phyloP scores from a whole-genome alignment of 768 basidiomycete species.

The Lactarius sanguifluus region DNA sequence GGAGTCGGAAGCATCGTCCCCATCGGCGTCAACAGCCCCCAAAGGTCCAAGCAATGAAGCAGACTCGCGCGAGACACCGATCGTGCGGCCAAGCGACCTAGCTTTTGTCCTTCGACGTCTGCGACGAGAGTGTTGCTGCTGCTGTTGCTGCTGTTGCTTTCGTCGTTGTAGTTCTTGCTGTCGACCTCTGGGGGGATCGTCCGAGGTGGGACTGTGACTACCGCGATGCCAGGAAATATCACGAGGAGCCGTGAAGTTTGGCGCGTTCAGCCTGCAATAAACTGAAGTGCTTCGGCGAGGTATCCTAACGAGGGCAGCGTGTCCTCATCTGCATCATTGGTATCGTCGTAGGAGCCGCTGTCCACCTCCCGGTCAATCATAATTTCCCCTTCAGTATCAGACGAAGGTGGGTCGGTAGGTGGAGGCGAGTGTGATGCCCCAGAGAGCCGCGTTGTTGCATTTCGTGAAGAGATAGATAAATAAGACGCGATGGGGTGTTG shows the following conservation, averaged over 20 bases:
- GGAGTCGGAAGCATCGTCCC: conserved; percentile 32
- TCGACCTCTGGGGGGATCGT: conserved; percentile 20
- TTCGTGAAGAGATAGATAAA: conserved; percentile 41
- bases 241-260: conserved; percentile 49
- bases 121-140: conserved; percentile 34
- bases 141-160: not conserved
- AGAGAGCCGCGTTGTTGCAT: conserved; percentile 21
- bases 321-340: conserved; percentile 34
- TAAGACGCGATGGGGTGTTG: conserved; percentile 59
- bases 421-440: conserved; percentile 27
- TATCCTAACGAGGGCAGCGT: conserved; percentile 66
- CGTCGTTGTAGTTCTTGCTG: not conserved
- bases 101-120: conserved; percentile 38
- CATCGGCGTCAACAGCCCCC: conserved; percentile 26
- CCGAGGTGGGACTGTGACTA: conserved; percentile 28
- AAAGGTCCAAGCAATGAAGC: not conserved
- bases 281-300: conserved; percentile 72
- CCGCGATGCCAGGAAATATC: conserved; percentile 26
- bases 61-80: conserved; percentile 20
- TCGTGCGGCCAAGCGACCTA: conserved; percentile 24
- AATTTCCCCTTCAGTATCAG: conserved; percentile 33
- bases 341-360: conserved; percentile 29
- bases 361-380: conserved; percentile 27
- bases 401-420: conserved; percentile 31
- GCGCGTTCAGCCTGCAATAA: conserved; percentile 71